Base-by-base conservation (phyloP, 73 alveolate species). In the Durusdinium trenchii region DNA sequence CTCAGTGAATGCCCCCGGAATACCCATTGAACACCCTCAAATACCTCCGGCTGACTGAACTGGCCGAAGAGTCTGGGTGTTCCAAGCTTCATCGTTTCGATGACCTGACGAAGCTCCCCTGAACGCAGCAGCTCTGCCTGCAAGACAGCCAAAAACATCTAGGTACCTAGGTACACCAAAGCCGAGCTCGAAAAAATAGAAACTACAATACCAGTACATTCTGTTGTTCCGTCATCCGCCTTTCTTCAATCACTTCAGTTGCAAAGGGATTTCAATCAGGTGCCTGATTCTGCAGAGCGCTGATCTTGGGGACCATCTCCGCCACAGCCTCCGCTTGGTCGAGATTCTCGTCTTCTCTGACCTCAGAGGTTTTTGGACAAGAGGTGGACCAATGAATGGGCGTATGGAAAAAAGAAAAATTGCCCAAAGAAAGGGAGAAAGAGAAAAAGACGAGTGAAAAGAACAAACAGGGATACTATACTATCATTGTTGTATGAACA, bases 51-150 rank as follows among this genome's bases (percentile, higher is more conserved):
- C n/a, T n/a, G n/a, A n/a, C n/a, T n/a, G n/a, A n/a, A n/a, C n/a
- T n/a, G n/a, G n/a, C n/a, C n/a, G n/a, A n/a, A n/a, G n/a, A n/a
- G n/a, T n/a, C n/a, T n/a, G n/a, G 87, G 18, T 57, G n/a, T 40
- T 38, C 52, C 67, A 30, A 20, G 86, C 97, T 76, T 90, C 97
- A 90, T 90, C 10, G 97, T 90, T 47, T 90, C 97, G n/a, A 90
- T 90, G 52, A 90, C 97, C 47, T 90, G 97, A 4, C 97, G 97
- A 51, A 90, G 97, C 57, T 90, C 97, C 54, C 97, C 97, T 54
- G 78, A 47, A 2, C 97, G 97, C 32, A 90, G 87, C 73, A 90
- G 73, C 87, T 90, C 97, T 23, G 97, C 97, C 97, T 90, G 73
- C 18, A 7, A 5, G 16, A 32, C 28, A 36, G 36, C n/a, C n/a